phyloP scores from a whole-genome alignment of 139 green algal genomes.

The Micractinium sp. region DNA sequence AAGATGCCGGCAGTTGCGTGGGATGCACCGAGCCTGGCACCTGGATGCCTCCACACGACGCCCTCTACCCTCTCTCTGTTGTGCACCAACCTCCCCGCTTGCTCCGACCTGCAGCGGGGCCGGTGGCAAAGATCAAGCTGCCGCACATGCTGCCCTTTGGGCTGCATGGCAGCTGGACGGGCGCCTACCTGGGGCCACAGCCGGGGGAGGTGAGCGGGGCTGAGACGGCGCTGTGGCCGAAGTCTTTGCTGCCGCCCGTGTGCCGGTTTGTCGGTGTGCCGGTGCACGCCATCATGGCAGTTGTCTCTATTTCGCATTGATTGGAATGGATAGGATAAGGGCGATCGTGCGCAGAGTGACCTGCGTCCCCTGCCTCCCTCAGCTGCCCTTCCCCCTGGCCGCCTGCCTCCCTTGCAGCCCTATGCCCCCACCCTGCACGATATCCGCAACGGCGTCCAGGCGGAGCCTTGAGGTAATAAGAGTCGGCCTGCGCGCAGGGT shows the following conservation, averaged over 20 bases:
- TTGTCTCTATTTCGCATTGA: too few relatives aligned
- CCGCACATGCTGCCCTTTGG: constrained; percentile 45
- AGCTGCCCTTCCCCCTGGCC: neutral
- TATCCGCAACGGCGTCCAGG: constrained; percentile 24
- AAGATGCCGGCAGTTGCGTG: neutral
- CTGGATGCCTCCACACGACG: neutral
- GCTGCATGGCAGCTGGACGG: constrained; percentile 40
- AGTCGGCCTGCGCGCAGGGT: too few relatives aligned
- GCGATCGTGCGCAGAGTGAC: too few relatives aligned
- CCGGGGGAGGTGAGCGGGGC: neutral
- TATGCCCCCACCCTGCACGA: constrained; percentile 20
- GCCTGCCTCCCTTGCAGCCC: neutral
- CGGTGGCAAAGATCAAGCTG: constrained; percentile 33
- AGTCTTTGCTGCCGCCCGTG: too few relatives aligned
- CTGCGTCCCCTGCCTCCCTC: neutral
- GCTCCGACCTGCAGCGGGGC: constrained; percentile 16
- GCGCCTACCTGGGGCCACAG: constrained; percentile 27
- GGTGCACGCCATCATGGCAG: too few relatives aligned
- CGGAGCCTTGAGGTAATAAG: neutral
- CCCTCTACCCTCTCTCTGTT: neutral
- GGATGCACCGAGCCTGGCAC: neutral
- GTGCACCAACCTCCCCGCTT: neutral
- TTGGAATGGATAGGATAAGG: too few relatives aligned
- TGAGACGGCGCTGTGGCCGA: neutral
- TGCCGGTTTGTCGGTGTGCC: too few relatives aligned